Conservation (phyloP, 2,329 filamentous ascomycete species). For the Fusarium nelsonii region DNA sequence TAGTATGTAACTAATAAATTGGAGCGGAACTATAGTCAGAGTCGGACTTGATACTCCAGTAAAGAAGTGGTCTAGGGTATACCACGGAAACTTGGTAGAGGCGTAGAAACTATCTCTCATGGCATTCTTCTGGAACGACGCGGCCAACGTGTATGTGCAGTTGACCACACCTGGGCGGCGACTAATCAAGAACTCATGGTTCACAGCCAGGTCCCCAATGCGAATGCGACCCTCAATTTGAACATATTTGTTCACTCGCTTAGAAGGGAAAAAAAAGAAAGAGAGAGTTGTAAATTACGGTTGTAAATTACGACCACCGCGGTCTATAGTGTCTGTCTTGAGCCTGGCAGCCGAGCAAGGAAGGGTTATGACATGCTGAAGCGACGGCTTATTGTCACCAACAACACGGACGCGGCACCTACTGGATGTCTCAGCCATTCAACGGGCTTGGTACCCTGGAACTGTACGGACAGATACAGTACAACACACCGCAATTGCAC, state of each 20-base stretch:
- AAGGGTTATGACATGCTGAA: conserved; percentile 40
- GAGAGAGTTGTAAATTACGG: conserved; percentile 3
- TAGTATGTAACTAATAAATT: neutral
- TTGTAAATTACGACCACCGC: neutral
- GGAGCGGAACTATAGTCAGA: neutral
- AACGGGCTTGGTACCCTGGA: neutral
- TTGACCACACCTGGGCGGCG: too few species aligned
- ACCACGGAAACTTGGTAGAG: neutral
- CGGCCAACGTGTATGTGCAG: neutral
- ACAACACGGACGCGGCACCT: conserved; percentile 46
- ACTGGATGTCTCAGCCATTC: conserved; percentile 31
- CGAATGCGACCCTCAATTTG: neutral
- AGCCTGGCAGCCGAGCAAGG: conserved; percentile 35
- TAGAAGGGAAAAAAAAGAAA: neutral
- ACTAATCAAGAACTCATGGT: too few species aligned
- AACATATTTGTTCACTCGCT: conserved; percentile 6
- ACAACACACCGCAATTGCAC: too few species aligned
- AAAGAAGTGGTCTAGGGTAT: neutral
- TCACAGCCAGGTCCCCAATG: neutral
- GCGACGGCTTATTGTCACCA: conserved; percentile 35
- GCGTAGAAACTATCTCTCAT: conserved; percentile 5
- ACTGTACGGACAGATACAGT: neutral
- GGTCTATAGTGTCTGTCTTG: conserved; percentile 5
- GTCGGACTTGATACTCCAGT: neutral
- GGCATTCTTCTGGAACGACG: conserved; percentile 26